Conservation (phyloP, 768 basidiomycete genomes). For the Cystobasidium onofrii region DNA sequence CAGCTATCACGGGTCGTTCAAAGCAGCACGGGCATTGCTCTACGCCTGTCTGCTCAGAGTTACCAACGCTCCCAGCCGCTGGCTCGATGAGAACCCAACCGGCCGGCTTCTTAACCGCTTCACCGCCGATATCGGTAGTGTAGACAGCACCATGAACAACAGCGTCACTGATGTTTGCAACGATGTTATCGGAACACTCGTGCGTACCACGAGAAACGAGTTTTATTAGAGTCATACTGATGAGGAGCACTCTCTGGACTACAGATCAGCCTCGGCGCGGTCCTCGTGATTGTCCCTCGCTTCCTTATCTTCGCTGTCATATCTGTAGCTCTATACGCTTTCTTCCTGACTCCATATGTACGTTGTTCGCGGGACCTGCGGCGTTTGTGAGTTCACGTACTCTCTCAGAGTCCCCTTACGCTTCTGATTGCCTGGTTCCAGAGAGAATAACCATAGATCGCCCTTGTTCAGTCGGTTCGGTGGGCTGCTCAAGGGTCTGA, state of each 20-base stretch:
- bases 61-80: conserved; percentile 13
- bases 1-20: conserved; percentile 31
- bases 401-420: not conserved
- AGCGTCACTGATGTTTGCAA: conserved; percentile 9
- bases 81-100: conserved; percentile 30
- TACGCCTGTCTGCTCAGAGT: conserved; percentile 19
- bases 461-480: conserved; percentile 68
- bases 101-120: conserved; percentile 31
- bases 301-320: conserved; percentile 52
- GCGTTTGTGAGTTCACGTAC: conserved; percentile 7
- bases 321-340: conserved; percentile 63
- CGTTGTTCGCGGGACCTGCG: conserved; percentile 60
- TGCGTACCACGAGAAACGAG: not conserved
- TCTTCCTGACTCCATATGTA: conserved; percentile 59
- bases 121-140: conserved; percentile 17
- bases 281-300: conserved; percentile 15
- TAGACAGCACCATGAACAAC: conserved; percentile 26
- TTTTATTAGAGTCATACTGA: not conserved
- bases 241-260: not conserved
- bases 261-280: conserved; percentile 10
- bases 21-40: conserved; percentile 17
- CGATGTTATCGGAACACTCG: conserved; percentile 13
- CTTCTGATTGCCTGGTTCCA: not conserved
- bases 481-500: conserved; percentile 59
- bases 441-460: conserved; percentile 53